Conservation (phyloP, 495 filamentous ascomycete species). For the Evernia prunastri region DNA sequence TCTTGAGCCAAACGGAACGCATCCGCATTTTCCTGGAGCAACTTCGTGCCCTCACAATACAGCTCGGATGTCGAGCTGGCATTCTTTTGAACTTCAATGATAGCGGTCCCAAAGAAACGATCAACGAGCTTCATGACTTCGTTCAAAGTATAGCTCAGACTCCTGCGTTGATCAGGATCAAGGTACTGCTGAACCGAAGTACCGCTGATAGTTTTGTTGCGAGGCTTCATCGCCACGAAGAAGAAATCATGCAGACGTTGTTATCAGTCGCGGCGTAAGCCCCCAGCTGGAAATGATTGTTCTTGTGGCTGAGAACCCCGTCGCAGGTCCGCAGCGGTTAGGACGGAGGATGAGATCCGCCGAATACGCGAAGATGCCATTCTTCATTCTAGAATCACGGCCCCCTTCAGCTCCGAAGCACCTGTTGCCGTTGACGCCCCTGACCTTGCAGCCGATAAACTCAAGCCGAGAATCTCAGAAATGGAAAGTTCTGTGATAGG, state of each 20-base stretch:
- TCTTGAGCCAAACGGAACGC: conserved; percentile 8
- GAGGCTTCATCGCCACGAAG: conserved; percentile 5
- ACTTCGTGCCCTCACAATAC: conserved; percentile 3
- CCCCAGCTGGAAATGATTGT: background rate
- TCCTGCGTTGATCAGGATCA: conserved; percentile 2
- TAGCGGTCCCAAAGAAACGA: conserved; percentile 5
- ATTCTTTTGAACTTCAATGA: conserved; percentile 8
- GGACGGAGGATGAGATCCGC: conserved; percentile 7
- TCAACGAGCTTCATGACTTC: conserved; percentile 7
- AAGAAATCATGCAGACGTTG: conserved; percentile 8
- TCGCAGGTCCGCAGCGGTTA: conserved; percentile 7
- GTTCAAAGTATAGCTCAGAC: conserved; percentile 2
- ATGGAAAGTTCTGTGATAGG: background rate
- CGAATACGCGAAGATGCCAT: conserved; percentile 5
- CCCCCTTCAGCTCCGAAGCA: conserved; percentile 6
- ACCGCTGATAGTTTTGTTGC: background rate
- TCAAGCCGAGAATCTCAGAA: background rate
- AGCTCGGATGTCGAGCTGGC: conserved; percentile 4
- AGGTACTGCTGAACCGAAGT: conserved; percentile 5
- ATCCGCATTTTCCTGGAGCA: conserved; percentile 6
- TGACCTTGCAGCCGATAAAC: background rate
- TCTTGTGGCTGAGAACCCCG: background rate
- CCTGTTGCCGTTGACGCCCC: conserved; percentile 7
- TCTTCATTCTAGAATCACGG: conserved; percentile 7
- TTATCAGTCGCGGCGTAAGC: conserved; percentile 1